These are phyloP conservation scores for Myotisia sp. DNA, from an alignment of 2,329 filamentous ascomycete genomes.

Conservation along the genomic window DNA sequence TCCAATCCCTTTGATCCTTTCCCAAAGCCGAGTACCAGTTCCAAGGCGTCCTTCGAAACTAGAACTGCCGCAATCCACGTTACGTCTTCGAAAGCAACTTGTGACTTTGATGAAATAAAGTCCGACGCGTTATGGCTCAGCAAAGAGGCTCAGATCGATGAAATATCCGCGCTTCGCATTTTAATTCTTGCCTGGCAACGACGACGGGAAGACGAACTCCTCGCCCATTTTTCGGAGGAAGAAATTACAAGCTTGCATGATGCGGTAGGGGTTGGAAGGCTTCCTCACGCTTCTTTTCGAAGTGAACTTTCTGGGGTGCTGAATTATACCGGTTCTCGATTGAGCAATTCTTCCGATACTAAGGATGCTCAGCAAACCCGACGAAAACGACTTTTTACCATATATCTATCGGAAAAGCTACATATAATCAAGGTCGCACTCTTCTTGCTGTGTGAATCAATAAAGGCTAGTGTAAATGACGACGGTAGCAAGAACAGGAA, in stretches of 20 bases:
- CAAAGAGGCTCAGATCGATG: slow-evolving; percentile 60
- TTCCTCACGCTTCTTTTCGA: slow-evolving; percentile 7
- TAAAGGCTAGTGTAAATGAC: slow-evolving; percentile 14
- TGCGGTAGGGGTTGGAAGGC: slow-evolving; percentile 31
- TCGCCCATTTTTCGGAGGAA: slow-evolving; percentile 58
- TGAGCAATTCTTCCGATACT: slow-evolving; percentile 22
- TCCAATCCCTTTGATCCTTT: slow-evolving; percentile 57
- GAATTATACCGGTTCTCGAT: slow-evolving; percentile 16
- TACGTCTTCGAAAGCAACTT: slow-evolving; percentile 51
- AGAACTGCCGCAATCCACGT: slow-evolving; percentile 79
- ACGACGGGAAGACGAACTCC: slow-evolving; percentile 57
- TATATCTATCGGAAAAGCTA: slow-evolving; percentile 58
- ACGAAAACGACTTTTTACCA: slow-evolving; percentile 52
- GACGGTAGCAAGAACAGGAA: too few species aligned
- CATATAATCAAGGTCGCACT: slow-evolving; percentile 53
- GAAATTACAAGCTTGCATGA: slow-evolving; percentile 64
- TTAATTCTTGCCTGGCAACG: slow-evolving; percentile 73
- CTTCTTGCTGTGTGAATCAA: slow-evolving; percentile 25
- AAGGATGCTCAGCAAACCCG: slow-evolving; percentile 51
- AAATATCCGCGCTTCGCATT: slow-evolving; percentile 67
- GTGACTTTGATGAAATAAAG: slow-evolving; percentile 67
- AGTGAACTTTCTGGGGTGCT: slow-evolving; percentile 21
- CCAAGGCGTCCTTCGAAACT: slow-evolving; percentile 62
- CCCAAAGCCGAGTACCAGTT: slow-evolving; percentile 44
- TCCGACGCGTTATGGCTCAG: slow-evolving; percentile 77